A percentile compares a stretch with the other conserved stretches of the same genome.
These are phyloP conservation scores for Aquilaria agallochum DNA, from an alignment of 441 rosid species.

Conservation along the genomic window DNA sequence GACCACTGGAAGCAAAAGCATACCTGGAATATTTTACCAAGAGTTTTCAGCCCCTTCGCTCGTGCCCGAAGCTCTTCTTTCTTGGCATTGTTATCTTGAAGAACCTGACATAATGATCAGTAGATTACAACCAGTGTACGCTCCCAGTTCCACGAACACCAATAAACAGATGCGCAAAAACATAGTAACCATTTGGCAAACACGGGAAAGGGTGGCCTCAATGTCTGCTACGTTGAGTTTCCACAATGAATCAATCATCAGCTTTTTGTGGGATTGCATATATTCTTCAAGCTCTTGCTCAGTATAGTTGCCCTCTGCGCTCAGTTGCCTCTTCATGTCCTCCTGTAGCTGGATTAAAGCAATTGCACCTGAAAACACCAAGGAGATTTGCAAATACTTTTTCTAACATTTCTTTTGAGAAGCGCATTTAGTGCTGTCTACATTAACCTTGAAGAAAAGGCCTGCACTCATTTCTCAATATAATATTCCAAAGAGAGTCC, in stretches of 20 bases:
- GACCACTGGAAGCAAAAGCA: background rate
- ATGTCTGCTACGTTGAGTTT: constrained; percentile 97
- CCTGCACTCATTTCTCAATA: constrained; percentile 4
- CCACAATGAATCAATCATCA: constrained; percentile 97
- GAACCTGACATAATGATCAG: constrained; percentile 55
- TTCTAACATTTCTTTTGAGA: background rate
- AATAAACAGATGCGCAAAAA: constrained; percentile 26
- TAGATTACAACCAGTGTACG: constrained; percentile 20
- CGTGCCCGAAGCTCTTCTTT: constrained; percentile 89
- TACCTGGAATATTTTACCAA: constrained; percentile 96
- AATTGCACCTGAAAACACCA: constrained; percentile 69
- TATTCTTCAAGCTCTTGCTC: constrained; percentile 91
- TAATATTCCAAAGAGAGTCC: constrained; percentile 2
- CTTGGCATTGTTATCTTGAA: constrained; percentile 78
- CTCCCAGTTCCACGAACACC: constrained; percentile 11
- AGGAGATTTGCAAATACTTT: background rate
- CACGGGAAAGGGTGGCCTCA: constrained; percentile 92
- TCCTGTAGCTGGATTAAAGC: constrained; percentile 97
- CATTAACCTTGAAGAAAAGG: background rate
- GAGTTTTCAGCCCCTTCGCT: constrained; percentile 91
- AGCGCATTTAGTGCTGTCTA: background rate
- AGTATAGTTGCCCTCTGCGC: constrained; percentile 72
- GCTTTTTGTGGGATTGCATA: constrained; percentile 78
- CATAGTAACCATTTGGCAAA: constrained; percentile 83
- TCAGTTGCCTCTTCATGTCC: constrained; percentile 93